A percentile compares a stretch with the other conserved stretches of the same genome.
phyloP scores from a whole-genome alignment of 2,329 filamentous ascomycete species.

The Pseudocercospora macadamiae region DNA sequence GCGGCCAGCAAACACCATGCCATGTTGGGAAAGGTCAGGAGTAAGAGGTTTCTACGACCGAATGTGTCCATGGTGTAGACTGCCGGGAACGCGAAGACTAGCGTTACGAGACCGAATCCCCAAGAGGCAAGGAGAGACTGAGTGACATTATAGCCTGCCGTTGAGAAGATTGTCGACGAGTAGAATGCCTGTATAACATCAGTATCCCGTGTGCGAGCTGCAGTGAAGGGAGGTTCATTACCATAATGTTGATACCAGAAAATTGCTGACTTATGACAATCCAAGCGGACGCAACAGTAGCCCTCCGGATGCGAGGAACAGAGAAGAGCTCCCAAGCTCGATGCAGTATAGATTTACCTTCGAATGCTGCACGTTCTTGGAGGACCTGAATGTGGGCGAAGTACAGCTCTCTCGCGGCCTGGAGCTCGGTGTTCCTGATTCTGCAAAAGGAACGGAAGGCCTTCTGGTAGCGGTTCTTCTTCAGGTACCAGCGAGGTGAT shows the following conservation, averaged over 20 bases:
- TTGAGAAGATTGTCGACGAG: conserved; percentile 35
- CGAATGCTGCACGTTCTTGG: conserved; percentile 31
- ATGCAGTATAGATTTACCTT: conserved; percentile 12
- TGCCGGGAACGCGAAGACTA: conserved; percentile 61
- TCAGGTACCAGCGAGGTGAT: conserved; percentile 33
- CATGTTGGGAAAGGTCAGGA: conserved; percentile 56
- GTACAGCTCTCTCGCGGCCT: conserved; percentile 37
- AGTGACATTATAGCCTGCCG: conserved; percentile 43
- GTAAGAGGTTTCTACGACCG: conserved; percentile 55
- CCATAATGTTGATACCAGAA: conserved; percentile 30
- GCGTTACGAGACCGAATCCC: conserved; percentile 62
- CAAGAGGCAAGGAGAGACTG: conserved; percentile 58
- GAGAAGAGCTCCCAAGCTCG: conserved; percentile 29
- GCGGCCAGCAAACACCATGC: conserved; percentile 51
- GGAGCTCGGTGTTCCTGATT: conserved; percentile 32
- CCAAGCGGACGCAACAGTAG: conserved; percentile 25
- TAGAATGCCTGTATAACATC: conserved; percentile 40
- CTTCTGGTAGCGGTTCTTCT: conserved; percentile 26
- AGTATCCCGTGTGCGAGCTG: too few species aligned
- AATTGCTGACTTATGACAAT: conserved; percentile 30
- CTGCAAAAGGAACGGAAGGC: conserved; percentile 51
- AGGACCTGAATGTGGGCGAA: conserved; percentile 30
- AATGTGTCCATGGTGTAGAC: conserved; percentile 56
- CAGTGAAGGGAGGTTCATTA: conserved; percentile 1
- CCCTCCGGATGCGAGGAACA: conserved; percentile 29